Conservation (phyloP, 2,329 filamentous ascomycete genomes). For the Colletotrichum plurivorum region DNA sequence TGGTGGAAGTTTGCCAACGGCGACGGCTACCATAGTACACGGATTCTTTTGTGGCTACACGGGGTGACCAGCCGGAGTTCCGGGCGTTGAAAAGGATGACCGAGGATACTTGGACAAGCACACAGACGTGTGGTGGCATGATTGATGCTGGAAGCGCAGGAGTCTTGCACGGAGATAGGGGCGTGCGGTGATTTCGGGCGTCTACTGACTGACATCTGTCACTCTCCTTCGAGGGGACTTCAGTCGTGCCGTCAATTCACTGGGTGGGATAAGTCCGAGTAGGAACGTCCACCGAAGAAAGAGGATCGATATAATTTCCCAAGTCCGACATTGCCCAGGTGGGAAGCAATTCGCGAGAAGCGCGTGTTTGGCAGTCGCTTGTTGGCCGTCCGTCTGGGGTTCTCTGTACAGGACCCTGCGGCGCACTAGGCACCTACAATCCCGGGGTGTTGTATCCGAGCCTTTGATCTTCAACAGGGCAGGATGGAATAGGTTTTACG, state of each 20-base stretch:
- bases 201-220: too few species aligned
- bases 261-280: too few species aligned
- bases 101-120: not conserved
- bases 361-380: not conserved
- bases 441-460: not conserved
- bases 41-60: too few species aligned
- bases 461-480: too few species aligned
- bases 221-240: not conserved
- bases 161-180: not conserved
- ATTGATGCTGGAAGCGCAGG: not conserved
- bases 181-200: not conserved
- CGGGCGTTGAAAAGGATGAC: not conserved
- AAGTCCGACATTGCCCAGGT: constrained; percentile 9
- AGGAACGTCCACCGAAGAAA: too few species aligned
- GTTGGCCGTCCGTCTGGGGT: not conserved
- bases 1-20: too few species aligned
- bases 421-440: not conserved
- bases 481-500: too few species aligned
- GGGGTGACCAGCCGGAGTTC: constrained; percentile 4
- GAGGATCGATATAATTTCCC: constrained; percentile 22
- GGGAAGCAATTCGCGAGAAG: constrained; percentile 10
- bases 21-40: too few species aligned
- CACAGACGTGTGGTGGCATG: not conserved
- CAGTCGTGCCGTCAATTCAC: not conserved
- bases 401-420: not conserved